phyloP scores from a whole-genome alignment of 768 basidiomycete genomes.

The Gelatoporia subvermispora region DNA sequence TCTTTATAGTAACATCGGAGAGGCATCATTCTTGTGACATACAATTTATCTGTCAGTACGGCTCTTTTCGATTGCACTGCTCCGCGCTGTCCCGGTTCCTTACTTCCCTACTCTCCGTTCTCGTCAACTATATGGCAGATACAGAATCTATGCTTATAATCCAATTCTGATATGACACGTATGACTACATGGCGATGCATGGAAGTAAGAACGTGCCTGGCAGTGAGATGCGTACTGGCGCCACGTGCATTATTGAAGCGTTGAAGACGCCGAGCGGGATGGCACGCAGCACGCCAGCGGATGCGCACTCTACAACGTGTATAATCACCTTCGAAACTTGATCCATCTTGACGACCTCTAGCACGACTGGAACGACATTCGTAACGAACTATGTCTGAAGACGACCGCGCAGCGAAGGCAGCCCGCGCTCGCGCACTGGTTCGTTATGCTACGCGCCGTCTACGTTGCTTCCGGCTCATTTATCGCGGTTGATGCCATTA shows the following conservation, averaged over 20 bases:
- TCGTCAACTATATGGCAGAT: conserved; percentile 11
- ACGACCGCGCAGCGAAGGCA: conserved; percentile 76
- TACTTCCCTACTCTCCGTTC: conserved; percentile 3
- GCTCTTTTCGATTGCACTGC: conserved; percentile 27
- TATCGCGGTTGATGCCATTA: conserved; percentile 21
- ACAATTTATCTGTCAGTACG: conserved; percentile 27
- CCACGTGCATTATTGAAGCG: not conserved
- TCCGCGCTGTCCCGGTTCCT: conserved; percentile 8
- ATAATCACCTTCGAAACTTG: not conserved
- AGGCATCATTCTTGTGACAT: conserved; percentile 29
- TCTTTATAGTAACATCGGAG: conserved; percentile 19
- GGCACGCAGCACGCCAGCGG: conserved; percentile 2
- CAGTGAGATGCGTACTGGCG: too few species aligned
- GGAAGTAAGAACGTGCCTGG: too few species aligned
- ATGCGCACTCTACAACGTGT: not conserved
- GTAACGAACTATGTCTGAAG: conserved; percentile 41
- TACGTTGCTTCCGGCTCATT: not conserved
- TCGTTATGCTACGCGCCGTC: conserved; percentile 18
- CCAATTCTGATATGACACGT: not conserved
- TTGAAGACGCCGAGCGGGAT: too few species aligned
- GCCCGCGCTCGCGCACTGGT: conserved; percentile 85
- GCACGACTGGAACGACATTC: not conserved
- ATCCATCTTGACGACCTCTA: not conserved
- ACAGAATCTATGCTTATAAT: conserved; percentile 9
- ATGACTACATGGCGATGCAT: not conserved